Evolutionary conservation across 768 basidiomycete species (phyloP), one percentile per base, ranked within the genome.

Genomic region (Rhodotorula sphaerocarpa): DNA sequence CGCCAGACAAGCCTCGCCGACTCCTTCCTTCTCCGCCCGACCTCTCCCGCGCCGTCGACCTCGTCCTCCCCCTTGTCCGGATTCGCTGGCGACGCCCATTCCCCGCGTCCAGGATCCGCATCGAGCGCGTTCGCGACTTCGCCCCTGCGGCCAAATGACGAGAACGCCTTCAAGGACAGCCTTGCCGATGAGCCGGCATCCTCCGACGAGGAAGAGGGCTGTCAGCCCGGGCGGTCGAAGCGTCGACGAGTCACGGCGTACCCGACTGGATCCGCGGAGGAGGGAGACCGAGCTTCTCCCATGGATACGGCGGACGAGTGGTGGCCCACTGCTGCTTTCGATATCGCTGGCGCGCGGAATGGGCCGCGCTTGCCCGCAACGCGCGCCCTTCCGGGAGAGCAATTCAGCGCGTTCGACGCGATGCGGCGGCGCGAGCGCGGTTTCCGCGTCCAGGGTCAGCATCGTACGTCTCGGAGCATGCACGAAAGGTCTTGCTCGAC

Each of bases 341-440:
- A 27, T 5, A n/a, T 46, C 7, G 9, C 34, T 0, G 31, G 7
- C 5, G 34, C 16, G 2, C 3, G 33, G 14, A 31, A 43, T 23
- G 42, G 28, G 47, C 30, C 21, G 30, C 44, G 44, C 27, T 14
- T 64, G 12, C 47, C 48, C 30, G 27, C 55, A 20, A 50, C 43
- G 11, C 54, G 23, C 31, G 41, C 9, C 6, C 15, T 7, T 7
- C 42, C 66, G 2, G 62, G 62, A 7, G 10, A 14, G 36, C 67
- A 68, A 56, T 41, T 55, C 33, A 51, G 67, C 62, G 59, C 42
- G 28, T 58, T 54, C 41, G 47, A 44, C 25, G 47, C 47, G 43
- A 20, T 58, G 36, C 39, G 55, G 31, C 23, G 56, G 14, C 30
- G 67, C 23, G 62, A 57, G 31, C 31, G 64, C 21, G 67, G 67